Conservation (phyloP, 2,329 filamentous ascomycete genomes). For the Rutstroemia sydowiana region DNA sequence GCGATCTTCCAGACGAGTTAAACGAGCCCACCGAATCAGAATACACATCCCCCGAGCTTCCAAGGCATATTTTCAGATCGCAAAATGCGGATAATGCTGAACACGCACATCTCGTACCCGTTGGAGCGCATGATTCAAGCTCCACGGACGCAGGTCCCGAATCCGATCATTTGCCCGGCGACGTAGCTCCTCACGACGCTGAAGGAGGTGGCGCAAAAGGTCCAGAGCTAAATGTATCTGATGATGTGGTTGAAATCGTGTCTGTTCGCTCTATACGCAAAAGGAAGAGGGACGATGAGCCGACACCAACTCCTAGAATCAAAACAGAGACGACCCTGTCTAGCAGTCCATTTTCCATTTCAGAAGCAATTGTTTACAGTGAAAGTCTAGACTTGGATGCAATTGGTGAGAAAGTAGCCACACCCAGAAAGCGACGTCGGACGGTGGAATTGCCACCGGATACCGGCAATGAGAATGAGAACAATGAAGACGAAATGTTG, state of each 20-base stretch:
- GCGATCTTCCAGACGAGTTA: not conserved
- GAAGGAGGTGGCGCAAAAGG: not conserved
- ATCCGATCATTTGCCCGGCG: not conserved
- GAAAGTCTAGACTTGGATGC: slow-evolving; percentile 33
- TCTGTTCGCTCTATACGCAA: slow-evolving; percentile 24
- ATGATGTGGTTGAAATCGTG: slow-evolving; percentile 22
- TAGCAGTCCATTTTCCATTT: slow-evolving; percentile 26
- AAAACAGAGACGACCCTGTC: slow-evolving; percentile 23
- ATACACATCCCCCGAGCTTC: not conserved
- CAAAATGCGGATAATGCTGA: slow-evolving; percentile 8
- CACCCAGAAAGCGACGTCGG: slow-evolving; percentile 28
- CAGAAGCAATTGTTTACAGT: slow-evolving; percentile 10
- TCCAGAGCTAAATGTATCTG: slow-evolving; percentile 7
- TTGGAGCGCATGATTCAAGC: slow-evolving; percentile 19
- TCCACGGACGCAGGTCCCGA: slow-evolving; percentile 24
- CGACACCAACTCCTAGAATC: slow-evolving; percentile 15
- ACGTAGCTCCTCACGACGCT: not conserved
- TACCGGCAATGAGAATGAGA: not conserved
- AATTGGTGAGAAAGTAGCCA: slow-evolving; percentile 29
- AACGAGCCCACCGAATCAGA: not conserved
- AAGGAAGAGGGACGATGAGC: slow-evolving; percentile 16
- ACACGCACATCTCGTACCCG: slow-evolving; percentile 10
- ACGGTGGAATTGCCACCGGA: not conserved
- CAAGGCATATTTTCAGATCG: not conserved
- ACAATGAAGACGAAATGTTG: not conserved